A percentile compares a stretch with the other conserved stretches of the same genome.
These are phyloP conservation scores for Cyberlindnera euphorbiiphila DNA, from an alignment of 805 yeast species.

Conservation along the genomic window DNA sequence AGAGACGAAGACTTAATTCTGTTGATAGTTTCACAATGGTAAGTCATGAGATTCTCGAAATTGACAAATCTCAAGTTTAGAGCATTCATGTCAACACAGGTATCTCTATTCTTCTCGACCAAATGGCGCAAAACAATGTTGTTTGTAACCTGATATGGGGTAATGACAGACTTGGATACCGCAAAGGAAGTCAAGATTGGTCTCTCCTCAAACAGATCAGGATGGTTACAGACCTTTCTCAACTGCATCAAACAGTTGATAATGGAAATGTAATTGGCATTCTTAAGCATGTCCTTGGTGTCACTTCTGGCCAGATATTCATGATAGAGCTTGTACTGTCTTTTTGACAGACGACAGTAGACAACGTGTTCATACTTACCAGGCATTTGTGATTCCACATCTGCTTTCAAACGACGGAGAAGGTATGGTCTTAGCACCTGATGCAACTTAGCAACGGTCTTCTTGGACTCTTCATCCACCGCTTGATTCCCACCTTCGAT, in stretches of 20 bases:
- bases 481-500: conserved; percentile 64
- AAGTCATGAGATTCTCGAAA: conserved; percentile 36
- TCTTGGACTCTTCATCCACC: conserved; percentile 72
- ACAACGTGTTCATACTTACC: conserved; percentile 94
- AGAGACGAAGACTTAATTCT: conserved; percentile 44
- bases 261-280: conserved; percentile 92
- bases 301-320: conserved; percentile 97
- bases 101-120: conserved; percentile 26
- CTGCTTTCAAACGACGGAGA: conserved; percentile 86
- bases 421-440: conserved; percentile 92
- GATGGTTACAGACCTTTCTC: conserved; percentile 94
- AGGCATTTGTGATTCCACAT: conserved; percentile 99
- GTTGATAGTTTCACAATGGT: conserved; percentile 41
- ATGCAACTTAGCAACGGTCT: conserved; percentile 84
- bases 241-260: conserved; percentile 97
- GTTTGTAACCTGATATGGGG: conserved; percentile 43
- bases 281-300: conserved; percentile 87
- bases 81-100: conserved; percentile 45
- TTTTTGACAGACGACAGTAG: conserved; percentile 84
- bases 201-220: conserved; percentile 92
- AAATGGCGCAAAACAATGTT: conserved; percentile 34
- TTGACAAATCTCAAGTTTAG: conserved; percentile 61
- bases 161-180: conserved; percentile 58
- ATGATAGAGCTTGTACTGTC: conserved; percentile 89
- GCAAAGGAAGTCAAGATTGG: conserved; percentile 91